Percentiles rank a stretch among this genome's conserved stretches.
Evolutionary conservation across 164 flowering plant species (phyloP).

Genomic region (Liquidambar formosana): DNA sequence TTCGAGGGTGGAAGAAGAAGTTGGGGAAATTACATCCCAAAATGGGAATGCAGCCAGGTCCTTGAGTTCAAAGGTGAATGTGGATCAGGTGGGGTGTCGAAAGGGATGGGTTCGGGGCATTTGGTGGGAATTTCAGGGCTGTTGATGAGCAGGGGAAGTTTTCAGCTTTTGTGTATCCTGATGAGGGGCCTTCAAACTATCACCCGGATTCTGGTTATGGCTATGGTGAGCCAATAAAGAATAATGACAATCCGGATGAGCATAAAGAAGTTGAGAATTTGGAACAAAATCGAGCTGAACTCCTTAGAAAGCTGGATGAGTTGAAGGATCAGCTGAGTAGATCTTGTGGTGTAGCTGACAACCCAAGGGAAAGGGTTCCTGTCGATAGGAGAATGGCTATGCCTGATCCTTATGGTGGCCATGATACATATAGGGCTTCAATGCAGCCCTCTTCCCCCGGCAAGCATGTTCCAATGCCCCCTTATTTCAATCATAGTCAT

Average conservation of each 20-base stretch:
- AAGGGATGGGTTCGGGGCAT: slow-evolving; percentile 17
- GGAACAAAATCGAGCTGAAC: slow-evolving; percentile 68
- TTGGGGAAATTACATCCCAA: slow-evolving; percentile 19
- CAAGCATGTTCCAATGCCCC: slow-evolving; percentile 27
- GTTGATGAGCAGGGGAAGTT: slow-evolving; percentile 26
- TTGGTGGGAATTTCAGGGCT: slow-evolving; percentile 18
- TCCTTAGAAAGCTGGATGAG: slow-evolving; percentile 72
- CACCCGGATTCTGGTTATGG: slow-evolving; percentile 20
- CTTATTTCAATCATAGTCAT: slow-evolving; percentile 31
- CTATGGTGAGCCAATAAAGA: slow-evolving; percentile 25
- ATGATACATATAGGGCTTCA: slow-evolving; percentile 24
- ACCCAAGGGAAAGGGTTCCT: slow-evolving; percentile 45
- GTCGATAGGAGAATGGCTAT: slow-evolving; percentile 35
- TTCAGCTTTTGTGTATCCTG: slow-evolving; percentile 25
- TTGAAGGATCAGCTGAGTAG: slow-evolving; percentile 60
- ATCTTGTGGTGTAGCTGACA: slow-evolving; percentile 49
- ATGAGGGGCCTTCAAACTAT: slow-evolving; percentile 47
- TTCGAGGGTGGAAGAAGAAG: slow-evolving; percentile 16
- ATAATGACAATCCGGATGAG: slow-evolving; percentile 23
- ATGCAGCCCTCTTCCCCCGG: slow-evolving; percentile 33
- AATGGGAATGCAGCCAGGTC: slow-evolving; percentile 17
- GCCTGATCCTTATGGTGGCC: slow-evolving; percentile 37
- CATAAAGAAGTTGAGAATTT: slow-evolving; percentile 36
- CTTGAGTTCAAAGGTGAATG: slow-evolving; percentile 9
- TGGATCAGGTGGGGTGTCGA: slow-evolving; percentile 16